Conservation (phyloP, 768 basidiomycete species). For the Pleurotus giganteus region DNA sequence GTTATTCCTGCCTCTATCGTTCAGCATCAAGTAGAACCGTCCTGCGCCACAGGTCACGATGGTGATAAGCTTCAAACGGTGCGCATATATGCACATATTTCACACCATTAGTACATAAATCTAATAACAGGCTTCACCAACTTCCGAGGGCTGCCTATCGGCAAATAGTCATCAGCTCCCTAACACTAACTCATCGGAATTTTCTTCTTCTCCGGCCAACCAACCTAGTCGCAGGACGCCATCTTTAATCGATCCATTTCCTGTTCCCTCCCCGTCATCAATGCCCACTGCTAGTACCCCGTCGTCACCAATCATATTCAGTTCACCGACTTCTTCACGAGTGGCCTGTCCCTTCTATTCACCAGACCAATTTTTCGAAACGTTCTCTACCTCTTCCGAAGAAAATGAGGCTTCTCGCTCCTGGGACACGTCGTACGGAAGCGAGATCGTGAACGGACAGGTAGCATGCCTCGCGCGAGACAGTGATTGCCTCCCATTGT, state of each 20-base stretch:
- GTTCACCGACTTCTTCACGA: conserved; percentile 26
- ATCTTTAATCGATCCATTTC: conserved; percentile 1
- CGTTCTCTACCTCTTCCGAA: conserved; percentile 15
- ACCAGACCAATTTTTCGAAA: conserved; percentile 12
- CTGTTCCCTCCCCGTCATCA: conserved; percentile 2
- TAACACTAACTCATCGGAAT: background rate
- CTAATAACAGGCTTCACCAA: background rate
- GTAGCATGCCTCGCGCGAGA: background rate
- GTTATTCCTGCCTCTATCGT: background rate
- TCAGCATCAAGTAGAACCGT: background rate
- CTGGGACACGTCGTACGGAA: conserved; percentile 27
- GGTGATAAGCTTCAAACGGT: background rate
- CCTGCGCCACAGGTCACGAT: background rate
- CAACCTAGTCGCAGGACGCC: background rate
- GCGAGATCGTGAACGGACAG: conserved; percentile 13
- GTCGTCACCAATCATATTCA: conserved; percentile 22
- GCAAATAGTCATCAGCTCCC: background rate
- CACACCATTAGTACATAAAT: background rate
- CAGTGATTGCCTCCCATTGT: background rate
- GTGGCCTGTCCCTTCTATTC: conserved; percentile 12
- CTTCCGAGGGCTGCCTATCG: background rate
- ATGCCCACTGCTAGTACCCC: conserved; percentile 7
- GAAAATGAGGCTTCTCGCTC: conserved; percentile 19
- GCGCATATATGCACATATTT: conserved; percentile 7
- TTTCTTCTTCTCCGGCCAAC: conserved; percentile 1